Evolutionary conservation across 345 rosid genomes (phyloP).

Genomic region (Mallotus nudiflorus): DNA sequence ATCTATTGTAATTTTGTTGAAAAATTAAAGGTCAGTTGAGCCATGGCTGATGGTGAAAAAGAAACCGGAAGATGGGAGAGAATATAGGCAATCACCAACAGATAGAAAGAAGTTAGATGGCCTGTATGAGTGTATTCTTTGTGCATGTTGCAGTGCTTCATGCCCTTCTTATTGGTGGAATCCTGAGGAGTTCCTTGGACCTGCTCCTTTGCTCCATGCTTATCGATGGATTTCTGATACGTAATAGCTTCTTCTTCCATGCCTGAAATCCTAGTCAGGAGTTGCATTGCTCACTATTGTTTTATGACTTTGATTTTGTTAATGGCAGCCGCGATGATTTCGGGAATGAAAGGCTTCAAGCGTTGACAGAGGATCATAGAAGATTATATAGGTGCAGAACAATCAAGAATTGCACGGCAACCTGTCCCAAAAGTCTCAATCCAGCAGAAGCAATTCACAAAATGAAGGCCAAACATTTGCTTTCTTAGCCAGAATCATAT

Average conservation of each 20-base stretch:
- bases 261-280: too few species aligned
- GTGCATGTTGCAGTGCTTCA: constrained; percentile 67
- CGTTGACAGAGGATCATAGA: constrained; percentile 53
- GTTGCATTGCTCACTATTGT: not conserved
- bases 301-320: not conserved
- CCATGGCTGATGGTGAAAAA: constrained; percentile 64
- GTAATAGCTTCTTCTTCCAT: constrained; percentile 25
- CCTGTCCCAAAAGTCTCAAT: constrained; percentile 65
- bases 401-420: constrained; percentile 56
- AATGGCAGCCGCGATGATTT: constrained; percentile 54
- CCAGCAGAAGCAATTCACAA: constrained; percentile 58
- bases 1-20: not conserved
- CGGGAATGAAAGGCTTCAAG: constrained; percentile 41
- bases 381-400: constrained; percentile 58
- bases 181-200: constrained; percentile 66
- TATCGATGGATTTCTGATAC: constrained; percentile 64
- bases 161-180: constrained; percentile 82
- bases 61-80: constrained; percentile 42
- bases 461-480: constrained; percentile 53
- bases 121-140: constrained; percentile 65
- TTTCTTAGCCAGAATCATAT: constrained; percentile 14
- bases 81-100: constrained; percentile 47
- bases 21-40: constrained; percentile 49
- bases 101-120: constrained; percentile 69
- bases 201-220: constrained; percentile 62